Base-by-base conservation (phyloP, 2,329 filamentous ascomycete genomes). In the Aspergillus aculeatinus region DNA sequence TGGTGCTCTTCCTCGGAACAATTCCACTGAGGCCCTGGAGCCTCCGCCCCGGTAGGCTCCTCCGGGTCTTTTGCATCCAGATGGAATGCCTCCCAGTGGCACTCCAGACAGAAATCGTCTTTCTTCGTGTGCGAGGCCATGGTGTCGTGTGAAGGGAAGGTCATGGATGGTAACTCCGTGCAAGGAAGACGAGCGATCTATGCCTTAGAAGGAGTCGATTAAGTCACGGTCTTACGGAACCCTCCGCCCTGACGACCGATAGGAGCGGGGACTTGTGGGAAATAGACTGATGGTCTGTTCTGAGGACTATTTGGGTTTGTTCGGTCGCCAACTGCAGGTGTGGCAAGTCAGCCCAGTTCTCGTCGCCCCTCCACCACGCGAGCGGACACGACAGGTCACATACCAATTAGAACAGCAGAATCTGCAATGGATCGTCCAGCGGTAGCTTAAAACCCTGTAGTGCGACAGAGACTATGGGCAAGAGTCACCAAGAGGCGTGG, bases 41-140 rank as follows among this genome's bases (percentile, higher is more conserved):
- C 64, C 55, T 64, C 65, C 11, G 70, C 63, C 54, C 63, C 65
- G 10, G 70, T 57, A 3, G 67, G 50, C 21, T 69, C 65, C 21
- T 68, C 62, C 23, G 70, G 53, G 44, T 68, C 63, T 62, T 72
- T 71, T 7, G 69, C 68, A 58, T 74, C 71, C 44, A 76, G 70
- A 61, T 75, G 70, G 44, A 77, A 74, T 3, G 69, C 65, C 51
- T 77, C 73, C 76, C 76, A 78, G 49, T 75, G 74, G 60, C 76
- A 79, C 65, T 77, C 75, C 25, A 78, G 71, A 62, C 76, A 78
- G 63, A 74, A 76, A 56, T 74, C 70, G 53, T 70, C 68, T 48
- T 65, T 63, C 57, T 69, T 68, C 51, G 68, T 60, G 63, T 72
- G 70, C 57, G 70, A 67, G 54, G 68, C 65, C 74, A 76, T 77